phyloP scores from a whole-genome alignment of 306 rosid species.

The Elaeagnus macrophylla region DNA sequence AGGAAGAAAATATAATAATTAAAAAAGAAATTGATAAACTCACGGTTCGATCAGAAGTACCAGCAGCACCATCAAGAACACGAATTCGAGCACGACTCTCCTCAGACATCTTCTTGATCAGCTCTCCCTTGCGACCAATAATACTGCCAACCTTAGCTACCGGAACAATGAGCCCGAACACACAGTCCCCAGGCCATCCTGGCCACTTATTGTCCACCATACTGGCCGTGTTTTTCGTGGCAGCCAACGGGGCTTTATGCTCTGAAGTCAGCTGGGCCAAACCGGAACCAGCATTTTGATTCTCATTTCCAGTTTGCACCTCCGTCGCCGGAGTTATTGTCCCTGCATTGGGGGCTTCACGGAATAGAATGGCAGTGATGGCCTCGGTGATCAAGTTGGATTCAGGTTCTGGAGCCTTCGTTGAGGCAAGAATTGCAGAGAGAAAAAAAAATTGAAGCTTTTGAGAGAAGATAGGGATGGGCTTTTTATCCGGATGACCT shows the following conservation, averaged over 20 bases:
- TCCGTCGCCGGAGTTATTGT: slow-evolving; percentile 12
- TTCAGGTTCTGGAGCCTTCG: slow-evolving; percentile 13
- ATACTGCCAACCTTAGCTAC: slow-evolving; percentile 87
- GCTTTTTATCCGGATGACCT: too few species aligned
- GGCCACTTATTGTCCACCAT: slow-evolving; percentile 71
- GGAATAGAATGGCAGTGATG: background rate
- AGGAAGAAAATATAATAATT: slow-evolving; percentile 1
- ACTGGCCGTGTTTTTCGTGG: slow-evolving; percentile 2
- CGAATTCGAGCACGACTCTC: slow-evolving; percentile 96
- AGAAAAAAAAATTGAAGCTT: too few species aligned
- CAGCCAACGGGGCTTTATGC: slow-evolving; percentile 3
- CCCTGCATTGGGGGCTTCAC: background rate
- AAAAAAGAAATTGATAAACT: slow-evolving; percentile 19
- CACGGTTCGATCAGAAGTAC: slow-evolving; percentile 82
- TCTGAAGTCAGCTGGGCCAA: slow-evolving; percentile 8
- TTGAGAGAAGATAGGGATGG: too few species aligned
- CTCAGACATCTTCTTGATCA: slow-evolving; percentile 80
- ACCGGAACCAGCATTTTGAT: slow-evolving; percentile 16
- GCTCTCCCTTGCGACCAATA: slow-evolving; percentile 91
- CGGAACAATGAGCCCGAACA: slow-evolving; percentile 78
- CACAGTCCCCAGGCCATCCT: slow-evolving; percentile 93
- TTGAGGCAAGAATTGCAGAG: slow-evolving; percentile 21
- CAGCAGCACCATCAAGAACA: slow-evolving; percentile 77
- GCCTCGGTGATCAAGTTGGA: slow-evolving; percentile 4
- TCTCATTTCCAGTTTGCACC: slow-evolving; percentile 11